Conservation (phyloP, 2,329 filamentous ascomycete species). For the Helotiales sp. region DNA sequence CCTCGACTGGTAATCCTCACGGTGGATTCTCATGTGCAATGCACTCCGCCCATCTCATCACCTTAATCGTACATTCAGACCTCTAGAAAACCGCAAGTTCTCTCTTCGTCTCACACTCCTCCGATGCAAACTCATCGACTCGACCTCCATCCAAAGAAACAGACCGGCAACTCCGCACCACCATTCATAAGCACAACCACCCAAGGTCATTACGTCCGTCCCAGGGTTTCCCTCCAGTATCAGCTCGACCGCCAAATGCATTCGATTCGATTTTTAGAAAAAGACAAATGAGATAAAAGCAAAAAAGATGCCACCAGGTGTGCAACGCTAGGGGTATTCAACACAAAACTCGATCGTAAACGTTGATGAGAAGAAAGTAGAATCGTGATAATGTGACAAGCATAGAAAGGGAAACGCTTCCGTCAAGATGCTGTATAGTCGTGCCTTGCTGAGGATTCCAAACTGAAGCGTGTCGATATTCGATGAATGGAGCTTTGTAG, state of each 20-base stretch:
- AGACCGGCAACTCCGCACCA: background rate
- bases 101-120: background rate
- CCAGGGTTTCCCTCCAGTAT: background rate
- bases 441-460: background rate
- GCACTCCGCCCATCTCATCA: background rate
- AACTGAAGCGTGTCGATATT: too few species aligned
- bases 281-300: background rate
- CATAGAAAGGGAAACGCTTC: constrained; percentile 28
- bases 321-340: constrained; percentile 6
- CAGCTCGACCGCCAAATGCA: background rate
- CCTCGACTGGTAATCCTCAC: background rate
- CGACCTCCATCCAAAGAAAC: background rate
- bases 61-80: background rate
- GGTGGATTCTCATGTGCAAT: background rate
- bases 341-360: background rate
- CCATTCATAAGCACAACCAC: background rate
- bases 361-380: background rate
- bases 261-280: background rate
- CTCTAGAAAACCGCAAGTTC: background rate
- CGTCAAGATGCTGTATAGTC: constrained; percentile 2
- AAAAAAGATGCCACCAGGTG: background rate
- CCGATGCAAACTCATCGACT: background rate
- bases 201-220: background rate
- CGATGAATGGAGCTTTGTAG: background rate
- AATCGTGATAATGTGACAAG: constrained; percentile 14